Evolutionary conservation across 345 rosid genomes (phyloP), one percentile per base, ranked within the genome.

Genomic region (Syzygium jambos): DNA sequence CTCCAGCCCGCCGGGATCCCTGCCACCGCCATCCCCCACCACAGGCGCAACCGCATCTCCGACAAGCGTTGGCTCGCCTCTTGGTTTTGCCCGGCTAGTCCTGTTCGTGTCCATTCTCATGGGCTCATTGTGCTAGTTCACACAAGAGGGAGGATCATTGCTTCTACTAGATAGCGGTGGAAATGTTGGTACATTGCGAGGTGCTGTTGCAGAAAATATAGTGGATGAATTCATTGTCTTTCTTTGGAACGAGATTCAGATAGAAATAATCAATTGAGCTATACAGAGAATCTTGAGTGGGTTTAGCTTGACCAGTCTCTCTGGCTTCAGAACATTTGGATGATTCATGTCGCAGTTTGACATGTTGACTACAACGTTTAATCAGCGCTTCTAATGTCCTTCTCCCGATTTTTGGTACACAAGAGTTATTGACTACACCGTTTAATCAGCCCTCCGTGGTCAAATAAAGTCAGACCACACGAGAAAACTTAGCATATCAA

Each of bases 341-440:
- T 57, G n/a, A 23, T 23, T 56, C 4, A 56, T 56, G n/a, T 56
- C 63, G 14, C n/a, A 11, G 2, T 4, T 23, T 56, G n/a, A 27
- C n/a, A 8, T 10, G 14, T 56, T 56, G 63, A 56, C 23, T 0
- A 55, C 57, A 55, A 25, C 57, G 9, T 55, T 55, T 4, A 3
- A 55, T 55, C 1, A 55, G 25, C 25, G 5, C 43, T 41, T 41
- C 43, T 5, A 41, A 7, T 43, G 46, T 43, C 46, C 46, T 43
- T 43, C 7, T 43, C 46, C 46, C 46, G 25, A 55, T 55, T 55
- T 55, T 55, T 1, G 10, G 22, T 55, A 55, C 57, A 55, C 22
- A n/a, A n/a, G 22, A 55, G 27, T 25, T 25, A 21, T 21, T 0
- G 11, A 19, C 2, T 0, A 21, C 59, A 55, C 59, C 59, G 3